Evolutionary conservation across 2,329 filamentous ascomycete species (phyloP).

Genomic region (Ophiostoma novo-ulmi): DNA sequence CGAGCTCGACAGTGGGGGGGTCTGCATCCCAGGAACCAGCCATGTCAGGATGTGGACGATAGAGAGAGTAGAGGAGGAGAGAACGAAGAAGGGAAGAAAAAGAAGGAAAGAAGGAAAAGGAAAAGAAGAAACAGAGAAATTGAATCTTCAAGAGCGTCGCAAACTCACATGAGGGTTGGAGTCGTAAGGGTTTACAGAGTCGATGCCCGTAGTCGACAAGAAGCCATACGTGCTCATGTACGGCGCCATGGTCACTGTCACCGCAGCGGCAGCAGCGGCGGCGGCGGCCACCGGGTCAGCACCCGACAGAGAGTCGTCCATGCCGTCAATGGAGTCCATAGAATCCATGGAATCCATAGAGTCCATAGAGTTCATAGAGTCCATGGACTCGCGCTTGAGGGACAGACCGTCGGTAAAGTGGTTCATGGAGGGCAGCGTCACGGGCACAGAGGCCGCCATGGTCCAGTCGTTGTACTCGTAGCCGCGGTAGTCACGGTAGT

Average conservation of each 20-base stretch:
- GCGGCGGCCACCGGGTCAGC: conserved; percentile 1
- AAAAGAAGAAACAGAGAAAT: conserved; percentile 19
- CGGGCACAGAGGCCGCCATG: conserved; percentile 43
- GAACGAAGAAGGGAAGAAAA: neutral
- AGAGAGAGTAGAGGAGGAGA: neutral
- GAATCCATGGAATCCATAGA: conserved; percentile 31
- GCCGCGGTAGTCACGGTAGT: conserved; percentile 1
- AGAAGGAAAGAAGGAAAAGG: neutral
- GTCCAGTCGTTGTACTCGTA: conserved; percentile 56
- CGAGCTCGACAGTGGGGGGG: conserved; percentile 69
- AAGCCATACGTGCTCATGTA: conserved; percentile 62
- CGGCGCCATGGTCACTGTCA: conserved; percentile 54
- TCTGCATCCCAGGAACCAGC: conserved; percentile 43
- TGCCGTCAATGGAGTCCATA: neutral
- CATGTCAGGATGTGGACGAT: conserved; percentile 13
- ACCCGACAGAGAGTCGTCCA: neutral
- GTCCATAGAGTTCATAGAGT: conserved; percentile 34
- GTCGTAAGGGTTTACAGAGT: conserved; percentile 55
- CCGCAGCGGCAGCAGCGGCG: conserved; percentile 16
- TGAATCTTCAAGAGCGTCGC: conserved; percentile 34
- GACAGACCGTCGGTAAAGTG: conserved; percentile 56
- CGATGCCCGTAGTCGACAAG: conserved; percentile 60
- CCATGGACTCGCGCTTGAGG: conserved; percentile 59
- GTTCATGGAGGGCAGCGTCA: conserved; percentile 60
- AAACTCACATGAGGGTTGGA: conserved; percentile 71